Conservation (phyloP, 306 rosid species). For the Rosa chinensis region DNA sequence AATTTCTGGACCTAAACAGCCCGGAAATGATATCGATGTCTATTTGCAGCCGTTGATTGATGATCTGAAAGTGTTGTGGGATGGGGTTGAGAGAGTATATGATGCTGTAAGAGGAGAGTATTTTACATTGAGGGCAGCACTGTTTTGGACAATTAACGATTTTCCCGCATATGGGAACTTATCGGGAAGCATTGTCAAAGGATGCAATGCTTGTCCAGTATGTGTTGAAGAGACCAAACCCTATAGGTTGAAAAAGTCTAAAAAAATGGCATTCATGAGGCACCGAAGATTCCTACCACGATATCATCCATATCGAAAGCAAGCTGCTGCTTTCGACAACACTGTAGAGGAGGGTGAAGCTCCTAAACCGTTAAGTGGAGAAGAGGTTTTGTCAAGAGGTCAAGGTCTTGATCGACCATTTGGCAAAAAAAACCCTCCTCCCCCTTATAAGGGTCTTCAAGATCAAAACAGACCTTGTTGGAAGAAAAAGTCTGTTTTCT, state of each 20-base stretch:
- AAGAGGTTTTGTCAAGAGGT: neutral
- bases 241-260: neutral
- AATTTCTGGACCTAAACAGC: too few relatives aligned
- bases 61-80: neutral
- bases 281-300: neutral
- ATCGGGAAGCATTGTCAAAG: neutral
- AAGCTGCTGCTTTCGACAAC: neutral
- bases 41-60: too few relatives aligned
- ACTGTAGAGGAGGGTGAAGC: neutral
- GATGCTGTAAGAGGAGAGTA: neutral
- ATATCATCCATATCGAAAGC: neutral
- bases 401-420: neutral
- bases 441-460: neutral
- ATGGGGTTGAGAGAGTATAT: neutral
- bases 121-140: neutral
- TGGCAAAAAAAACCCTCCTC: neutral
- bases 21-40: too few relatives aligned
- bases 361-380: neutral
- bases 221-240: neutral
- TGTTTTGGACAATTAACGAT: neutral
- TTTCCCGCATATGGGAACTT: neutral
- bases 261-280: neutral
- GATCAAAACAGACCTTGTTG: neutral
- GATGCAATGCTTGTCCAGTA: neutral
- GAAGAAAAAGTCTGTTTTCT: neutral